Base-by-base conservation (phyloP, 2,329 filamentous ascomycete species). In the Juglanconis sp. region DNA sequence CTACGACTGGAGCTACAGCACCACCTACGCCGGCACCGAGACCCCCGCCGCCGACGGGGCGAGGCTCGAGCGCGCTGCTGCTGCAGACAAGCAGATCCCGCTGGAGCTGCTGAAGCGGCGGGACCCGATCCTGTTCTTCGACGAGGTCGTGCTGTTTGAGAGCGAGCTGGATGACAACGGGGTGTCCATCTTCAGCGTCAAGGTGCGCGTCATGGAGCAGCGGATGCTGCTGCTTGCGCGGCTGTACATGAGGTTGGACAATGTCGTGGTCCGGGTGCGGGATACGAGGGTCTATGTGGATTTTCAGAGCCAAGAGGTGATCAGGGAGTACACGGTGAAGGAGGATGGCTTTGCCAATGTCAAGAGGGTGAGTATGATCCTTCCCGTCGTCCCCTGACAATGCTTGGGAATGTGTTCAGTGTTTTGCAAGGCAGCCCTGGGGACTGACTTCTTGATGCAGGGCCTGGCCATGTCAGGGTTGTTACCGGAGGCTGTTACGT, bases 151-250 rank as follows among this genome's bases (percentile, higher is more conserved):
- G 68, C 82, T 99, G 52, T 99, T 96, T 73, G 95, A 99, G 78
- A 96, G 96, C 76, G 95, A 99, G 79, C 84, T 99, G 51, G 95
- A 96, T 63, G 95, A 99, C 74, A 99, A 99, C 71, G 95, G 95
- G 63, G 95, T 98, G 67, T 91, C 92, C 35, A 83, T 97, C 71
- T 81, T 96, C 61, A 96, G 88, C 64, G 92, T 90, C 75, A 99
- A 99, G 79, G 79, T 98, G 54, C 84, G 95, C 62, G 94, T 98
- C 59, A 97, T 98, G 88, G 91, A 93, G 58, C 86, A 88, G 68
- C 83, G 95, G 58, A 87, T 99, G 76, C 81, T 99, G 58, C 80
- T 99, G 63, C 83, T 99, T 3, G 87, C 86, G 66, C 84, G 95
- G 31, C 88, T 97, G 71, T 99, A 96, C 74, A 91, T 99, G 88